Percentiles rank a stretch among this genome's conserved stretches.
phyloP scores from a whole-genome alignment of 2,329 filamentous ascomycete species.

The Coniosporium tulheliwenetii region DNA sequence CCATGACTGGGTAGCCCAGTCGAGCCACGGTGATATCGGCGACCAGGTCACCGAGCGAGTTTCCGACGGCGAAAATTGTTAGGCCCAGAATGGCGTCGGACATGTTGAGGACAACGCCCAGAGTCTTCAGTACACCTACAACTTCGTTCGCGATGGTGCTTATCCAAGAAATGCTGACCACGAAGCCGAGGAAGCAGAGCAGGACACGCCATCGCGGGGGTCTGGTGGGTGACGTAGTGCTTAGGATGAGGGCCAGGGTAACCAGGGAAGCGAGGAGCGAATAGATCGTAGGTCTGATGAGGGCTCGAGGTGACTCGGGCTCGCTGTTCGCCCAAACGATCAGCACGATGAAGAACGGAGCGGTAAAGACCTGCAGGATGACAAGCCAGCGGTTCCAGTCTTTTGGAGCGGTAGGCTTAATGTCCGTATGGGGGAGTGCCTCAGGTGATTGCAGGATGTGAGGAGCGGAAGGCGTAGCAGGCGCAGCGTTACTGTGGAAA shows the following conservation, averaged over 20 bases:
- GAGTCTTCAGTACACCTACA: conserved; percentile 81
- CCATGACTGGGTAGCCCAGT: conserved; percentile 94
- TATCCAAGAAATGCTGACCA: conserved; percentile 90
- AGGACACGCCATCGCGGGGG: conserved; percentile 61
- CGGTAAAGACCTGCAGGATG: conserved; percentile 69
- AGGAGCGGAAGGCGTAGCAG: conserved; percentile 16
- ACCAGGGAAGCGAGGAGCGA: conserved; percentile 41
- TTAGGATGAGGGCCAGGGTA: conserved; percentile 48
- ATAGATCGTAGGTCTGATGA: conserved; percentile 37
- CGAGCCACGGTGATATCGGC: conserved; percentile 89
- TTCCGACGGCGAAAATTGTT: conserved; percentile 92
- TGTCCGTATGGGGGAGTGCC: conserved; percentile 9
- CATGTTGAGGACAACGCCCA: conserved; percentile 84
- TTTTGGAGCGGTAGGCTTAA: conserved; percentile 16
- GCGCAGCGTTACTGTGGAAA: conserved; percentile 6
- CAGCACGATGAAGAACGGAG: conserved; percentile 66
- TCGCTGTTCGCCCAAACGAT: conserved; percentile 57
- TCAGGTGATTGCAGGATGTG: conserved; percentile 20
- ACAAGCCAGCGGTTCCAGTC: conserved; percentile 90
- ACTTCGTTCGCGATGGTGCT: conserved; percentile 92
- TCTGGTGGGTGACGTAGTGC: conserved; percentile 50
- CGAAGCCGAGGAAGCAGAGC: conserved; percentile 78
- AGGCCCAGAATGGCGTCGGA: conserved; percentile 88
- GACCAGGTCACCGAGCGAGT: conserved; percentile 85
- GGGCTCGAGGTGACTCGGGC: conserved; percentile 38